phyloP scores from a whole-genome alignment of 257 asterid species.

The Voacanga thouarsii region DNA sequence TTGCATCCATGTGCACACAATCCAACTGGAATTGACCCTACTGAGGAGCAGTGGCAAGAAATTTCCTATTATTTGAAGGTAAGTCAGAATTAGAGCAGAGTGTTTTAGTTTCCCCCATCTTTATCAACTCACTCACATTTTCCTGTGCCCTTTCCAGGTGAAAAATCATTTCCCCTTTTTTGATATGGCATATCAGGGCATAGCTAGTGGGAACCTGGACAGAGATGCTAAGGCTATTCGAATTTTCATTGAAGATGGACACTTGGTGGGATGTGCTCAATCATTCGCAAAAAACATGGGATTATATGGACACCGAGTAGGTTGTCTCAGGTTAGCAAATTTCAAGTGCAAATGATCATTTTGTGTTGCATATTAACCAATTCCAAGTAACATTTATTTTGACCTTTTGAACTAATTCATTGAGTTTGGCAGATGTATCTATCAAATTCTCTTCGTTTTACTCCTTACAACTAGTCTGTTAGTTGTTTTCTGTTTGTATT shows the following conservation, averaged over 20 bases:
- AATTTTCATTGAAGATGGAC: slow-evolving; percentile 94
- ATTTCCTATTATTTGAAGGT: slow-evolving; percentile 91
- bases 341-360: neutral
- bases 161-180: slow-evolving; percentile 89
- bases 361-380: neutral
- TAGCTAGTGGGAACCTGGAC: slow-evolving; percentile 98
- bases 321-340: slow-evolving; percentile 77
- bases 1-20: slow-evolving; percentile 99
- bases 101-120: neutral
- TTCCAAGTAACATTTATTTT: neutral
- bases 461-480: neutral
- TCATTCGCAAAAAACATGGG: slow-evolving; percentile 99
- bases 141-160: slow-evolving; percentile 41
- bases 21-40: slow-evolving; percentile 97
- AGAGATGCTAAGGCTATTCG: slow-evolving; percentile 87
- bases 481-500: neutral
- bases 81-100: neutral
- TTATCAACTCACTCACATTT: neutral
- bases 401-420: neutral
- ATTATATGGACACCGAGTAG: slow-evolving; percentile 93
- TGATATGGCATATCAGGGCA: slow-evolving; percentile 99
- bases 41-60: slow-evolving; percentile 96
- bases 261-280: slow-evolving; percentile 88
- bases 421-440: neutral
- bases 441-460: neutral